A percentile compares a stretch with the other conserved stretches of the same genome.
Conservation (phyloP, 805 yeast species). For the Osmozyma mogii region DNA sequence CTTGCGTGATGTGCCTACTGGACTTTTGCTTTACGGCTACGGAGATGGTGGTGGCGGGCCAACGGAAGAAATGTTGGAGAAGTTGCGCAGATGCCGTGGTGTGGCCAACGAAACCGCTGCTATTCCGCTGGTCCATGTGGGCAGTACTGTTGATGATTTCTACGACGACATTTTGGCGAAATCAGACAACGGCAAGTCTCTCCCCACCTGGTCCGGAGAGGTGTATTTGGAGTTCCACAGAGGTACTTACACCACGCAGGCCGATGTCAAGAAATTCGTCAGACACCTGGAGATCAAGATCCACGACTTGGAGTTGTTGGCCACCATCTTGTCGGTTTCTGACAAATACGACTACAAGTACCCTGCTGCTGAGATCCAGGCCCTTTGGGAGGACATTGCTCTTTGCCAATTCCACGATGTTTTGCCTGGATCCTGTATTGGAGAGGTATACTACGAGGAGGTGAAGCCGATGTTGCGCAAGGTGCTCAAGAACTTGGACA, state of each 20-base stretch:
- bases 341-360: slow-evolving; percentile 47
- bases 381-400: slow-evolving; percentile 81
- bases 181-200: slow-evolving; percentile 55
- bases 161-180: slow-evolving; percentile 55
- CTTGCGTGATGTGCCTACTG: slow-evolving; percentile 69
- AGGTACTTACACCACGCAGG: slow-evolving; percentile 95
- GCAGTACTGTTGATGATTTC: slow-evolving; percentile 73
- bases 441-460: slow-evolving; percentile 76
- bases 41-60: slow-evolving; percentile 99
- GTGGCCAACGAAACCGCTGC: slow-evolving; percentile 70
- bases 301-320: slow-evolving; percentile 80
- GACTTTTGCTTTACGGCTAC: slow-evolving; percentile 77
- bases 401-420: slow-evolving; percentile 96
- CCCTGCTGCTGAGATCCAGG: slow-evolving; percentile 61
- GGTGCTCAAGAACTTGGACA: slow-evolving; percentile 45
- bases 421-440: slow-evolving; percentile 95
- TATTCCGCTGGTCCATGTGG: slow-evolving; percentile 76
- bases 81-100: slow-evolving; percentile 86
- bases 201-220: slow-evolving; percentile 92
- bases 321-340: slow-evolving; percentile 64
- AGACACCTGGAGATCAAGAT: slow-evolving; percentile 66
- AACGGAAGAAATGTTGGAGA: slow-evolving; percentile 86
- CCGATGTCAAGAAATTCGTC: slow-evolving; percentile 74
- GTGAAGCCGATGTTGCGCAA: slow-evolving; percentile 70
- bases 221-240: slow-evolving; percentile 91